Evolutionary conservation across 148 eudicot genomes (phyloP).

Genomic region (Rhododendron henanense): DNA sequence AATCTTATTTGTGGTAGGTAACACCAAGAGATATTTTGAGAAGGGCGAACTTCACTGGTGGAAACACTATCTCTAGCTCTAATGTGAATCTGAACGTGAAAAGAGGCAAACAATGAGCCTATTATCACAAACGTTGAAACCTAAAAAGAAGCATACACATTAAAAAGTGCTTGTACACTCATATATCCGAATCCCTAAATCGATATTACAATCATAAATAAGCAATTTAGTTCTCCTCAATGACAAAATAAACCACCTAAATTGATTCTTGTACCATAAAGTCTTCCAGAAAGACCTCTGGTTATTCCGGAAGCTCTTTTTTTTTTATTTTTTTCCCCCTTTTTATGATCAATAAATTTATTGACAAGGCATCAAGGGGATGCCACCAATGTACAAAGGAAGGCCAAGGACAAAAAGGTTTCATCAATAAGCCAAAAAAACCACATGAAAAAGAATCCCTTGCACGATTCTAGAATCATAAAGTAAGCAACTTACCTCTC

Average conservation of each 20-base stretch:
- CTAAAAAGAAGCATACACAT: neutral
- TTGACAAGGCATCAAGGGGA: neutral
- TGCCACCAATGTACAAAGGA: neutral
- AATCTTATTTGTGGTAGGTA: neutral
- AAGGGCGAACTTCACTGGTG: neutral
- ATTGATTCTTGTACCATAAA: neutral
- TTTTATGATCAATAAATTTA: neutral
- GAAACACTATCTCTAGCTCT: neutral
- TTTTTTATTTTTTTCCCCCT: neutral
- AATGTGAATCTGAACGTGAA: neutral
- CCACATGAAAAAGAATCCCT: neutral
- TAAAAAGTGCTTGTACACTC: neutral
- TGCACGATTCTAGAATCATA: neutral
- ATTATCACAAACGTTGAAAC: neutral
- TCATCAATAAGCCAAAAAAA: neutral
- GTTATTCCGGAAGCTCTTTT: neutral
- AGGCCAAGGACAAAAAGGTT: neutral
- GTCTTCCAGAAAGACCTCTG: neutral
- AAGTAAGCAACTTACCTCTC: neutral
- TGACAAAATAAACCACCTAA: neutral
- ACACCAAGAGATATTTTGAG: neutral
- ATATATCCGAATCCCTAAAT: neutral
- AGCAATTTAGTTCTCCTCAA: neutral
- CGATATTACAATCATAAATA: neutral
- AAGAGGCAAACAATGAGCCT: neutral